Evolutionary conservation across 2,329 filamentous ascomycete species (phyloP).

Genomic region (Xylaria sp.): DNA sequence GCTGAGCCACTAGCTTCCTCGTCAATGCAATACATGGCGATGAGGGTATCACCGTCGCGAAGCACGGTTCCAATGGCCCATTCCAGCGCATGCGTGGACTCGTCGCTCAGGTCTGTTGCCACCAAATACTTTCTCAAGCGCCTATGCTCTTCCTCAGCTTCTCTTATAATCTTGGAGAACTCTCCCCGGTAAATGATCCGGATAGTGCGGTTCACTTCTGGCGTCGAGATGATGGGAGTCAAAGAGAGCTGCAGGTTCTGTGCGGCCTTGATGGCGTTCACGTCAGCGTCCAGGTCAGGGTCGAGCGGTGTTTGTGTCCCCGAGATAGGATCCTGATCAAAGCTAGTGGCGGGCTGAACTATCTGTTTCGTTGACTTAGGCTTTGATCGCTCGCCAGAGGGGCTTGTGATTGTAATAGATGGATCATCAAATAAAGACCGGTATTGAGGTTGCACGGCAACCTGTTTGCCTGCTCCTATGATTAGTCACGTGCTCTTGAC

Average conservation of each 20-base stretch:
- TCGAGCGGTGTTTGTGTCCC: conserved; percentile 70
- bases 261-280: conserved; percentile 86
- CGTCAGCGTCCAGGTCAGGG: conserved; percentile 86
- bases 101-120: conserved; percentile 93
- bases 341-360: conserved; percentile 86
- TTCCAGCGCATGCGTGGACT: conserved; percentile 93
- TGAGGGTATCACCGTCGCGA: conserved; percentile 90
- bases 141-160: conserved; percentile 81
- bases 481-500: conserved; percentile 41
- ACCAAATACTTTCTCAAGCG: conserved; percentile 90
- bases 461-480: conserved; percentile 59
- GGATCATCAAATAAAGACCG: conserved; percentile 74
- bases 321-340: conserved; percentile 74
- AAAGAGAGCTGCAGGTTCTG: conserved; percentile 85
- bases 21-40: conserved; percentile 93
- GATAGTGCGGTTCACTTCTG: conserved; percentile 82
- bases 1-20: conserved; percentile 77
- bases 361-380: conserved; percentile 57
- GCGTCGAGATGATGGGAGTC: conserved; percentile 81
- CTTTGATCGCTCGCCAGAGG: conserved; percentile 70
- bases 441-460: conserved; percentile 66
- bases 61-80: conserved; percentile 98
- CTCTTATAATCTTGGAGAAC: conserved; percentile 77
- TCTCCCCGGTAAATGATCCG: conserved; percentile 92
- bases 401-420: conserved; percentile 71